Evolutionary conservation across 805 yeast species (phyloP).

Genomic region (Candida ovalis): DNA sequence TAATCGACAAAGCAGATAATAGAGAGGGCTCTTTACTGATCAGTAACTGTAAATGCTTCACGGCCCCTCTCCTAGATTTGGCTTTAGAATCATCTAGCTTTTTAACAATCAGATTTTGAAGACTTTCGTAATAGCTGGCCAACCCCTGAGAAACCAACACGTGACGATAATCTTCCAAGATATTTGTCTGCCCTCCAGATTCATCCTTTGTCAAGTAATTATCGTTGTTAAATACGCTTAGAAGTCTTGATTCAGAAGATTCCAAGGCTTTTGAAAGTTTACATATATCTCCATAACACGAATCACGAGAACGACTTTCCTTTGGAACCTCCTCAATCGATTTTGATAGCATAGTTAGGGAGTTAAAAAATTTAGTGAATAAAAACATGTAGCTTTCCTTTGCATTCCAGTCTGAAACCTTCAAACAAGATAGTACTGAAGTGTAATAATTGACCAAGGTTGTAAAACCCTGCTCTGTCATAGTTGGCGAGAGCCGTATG

Average conservation of each 20-base stretch:
- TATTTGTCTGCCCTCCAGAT: neutral
- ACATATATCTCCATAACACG: neutral
- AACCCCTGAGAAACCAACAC: conserved; percentile 32
- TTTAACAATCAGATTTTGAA: conserved; percentile 46
- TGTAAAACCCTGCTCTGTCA: conserved; percentile 8
- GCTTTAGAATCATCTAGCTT: conserved; percentile 47
- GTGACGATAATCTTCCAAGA: conserved; percentile 14
- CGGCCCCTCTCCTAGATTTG: conserved; percentile 58
- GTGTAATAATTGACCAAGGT: conserved; percentile 6
- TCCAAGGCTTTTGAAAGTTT: neutral
- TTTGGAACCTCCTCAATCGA: neutral
- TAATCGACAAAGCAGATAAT: conserved; percentile 47
- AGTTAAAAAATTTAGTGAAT: neutral
- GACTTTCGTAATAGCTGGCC: conserved; percentile 44
- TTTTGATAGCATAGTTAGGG: neutral
- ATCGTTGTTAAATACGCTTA: neutral
- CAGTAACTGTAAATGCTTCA: conserved; percentile 56
- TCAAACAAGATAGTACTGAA: conserved; percentile 5
- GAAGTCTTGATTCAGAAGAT: neutral
- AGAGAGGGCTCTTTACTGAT: conserved; percentile 51
- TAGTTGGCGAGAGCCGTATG: conserved; percentile 5
- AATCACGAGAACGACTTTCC: neutral
- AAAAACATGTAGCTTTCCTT: conserved; percentile 2
- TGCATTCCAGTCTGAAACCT: neutral
- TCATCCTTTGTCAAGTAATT: too few relatives aligned